phyloP scores from a whole-genome alignment of 106 monocot species.

The Dioscorea dumetorum region DNA sequence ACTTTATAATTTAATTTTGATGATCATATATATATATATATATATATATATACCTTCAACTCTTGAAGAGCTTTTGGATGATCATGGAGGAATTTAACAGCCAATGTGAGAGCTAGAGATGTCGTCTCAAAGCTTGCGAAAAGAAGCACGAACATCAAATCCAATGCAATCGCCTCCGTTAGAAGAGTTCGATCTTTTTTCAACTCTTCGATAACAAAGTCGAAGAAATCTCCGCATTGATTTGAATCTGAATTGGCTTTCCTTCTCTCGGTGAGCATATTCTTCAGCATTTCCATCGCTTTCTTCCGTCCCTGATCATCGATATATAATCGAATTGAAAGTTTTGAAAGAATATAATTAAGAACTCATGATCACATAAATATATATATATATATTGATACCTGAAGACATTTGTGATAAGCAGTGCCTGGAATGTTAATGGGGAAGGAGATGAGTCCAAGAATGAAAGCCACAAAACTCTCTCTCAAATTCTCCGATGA shows the following conservation, averaged over 20 bases:
- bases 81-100: conserved; percentile 41
- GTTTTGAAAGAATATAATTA: too few relatives aligned
- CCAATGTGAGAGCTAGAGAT: conserved; percentile 38
- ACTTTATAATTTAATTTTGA: not conserved
- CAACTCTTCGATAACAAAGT: conserved; percentile 40
- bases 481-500: conserved; percentile 24
- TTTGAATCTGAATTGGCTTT: conserved; percentile 12
- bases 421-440: conserved; percentile 51
- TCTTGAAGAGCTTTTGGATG: conserved; percentile 35
- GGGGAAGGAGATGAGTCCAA: conserved; percentile 52
- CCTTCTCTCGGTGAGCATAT: conserved; percentile 40
- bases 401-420: conserved; percentile 50
- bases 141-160: conserved; percentile 69
- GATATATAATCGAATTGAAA: too few relatives aligned
- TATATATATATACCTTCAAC: conserved; percentile 19
- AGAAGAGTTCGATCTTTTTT: conserved; percentile 32
- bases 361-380: too few relatives aligned
- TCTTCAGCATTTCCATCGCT: conserved; percentile 41
- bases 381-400: conserved; percentile 1
- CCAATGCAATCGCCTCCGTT: conserved; percentile 49
- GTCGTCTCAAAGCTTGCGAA: conserved; percentile 71
- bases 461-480: conserved; percentile 49
- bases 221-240: conserved; percentile 41
- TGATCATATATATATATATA: not conserved
- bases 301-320: conserved; percentile 41